Evolutionary conservation across 2,329 filamentous ascomycete genomes (phyloP).

Genomic region (Teratosphaeria gauchensis): DNA sequence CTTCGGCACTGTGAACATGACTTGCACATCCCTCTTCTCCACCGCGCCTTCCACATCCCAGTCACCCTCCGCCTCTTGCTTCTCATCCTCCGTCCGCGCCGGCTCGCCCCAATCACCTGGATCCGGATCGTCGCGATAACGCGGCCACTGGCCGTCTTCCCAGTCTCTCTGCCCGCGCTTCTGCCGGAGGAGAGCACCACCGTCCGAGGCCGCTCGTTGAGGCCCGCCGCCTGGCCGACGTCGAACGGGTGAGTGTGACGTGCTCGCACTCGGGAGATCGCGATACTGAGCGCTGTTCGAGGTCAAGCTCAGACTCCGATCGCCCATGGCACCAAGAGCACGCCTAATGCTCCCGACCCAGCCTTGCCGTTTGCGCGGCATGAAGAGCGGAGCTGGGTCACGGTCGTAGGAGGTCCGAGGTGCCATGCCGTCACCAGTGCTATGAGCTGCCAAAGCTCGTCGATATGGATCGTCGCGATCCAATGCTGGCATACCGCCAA

Average conservation of each 20-base stretch:
- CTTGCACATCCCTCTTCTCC: conserved; percentile 38
- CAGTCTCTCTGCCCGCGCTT: conserved; percentile 35
- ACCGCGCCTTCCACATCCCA: conserved; percentile 44
- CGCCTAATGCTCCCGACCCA: conserved; percentile 26
- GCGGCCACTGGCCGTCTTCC: conserved; percentile 16
- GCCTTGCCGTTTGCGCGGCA: conserved; percentile 10
- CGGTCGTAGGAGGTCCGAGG: neutral
- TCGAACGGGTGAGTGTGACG: conserved; percentile 1
- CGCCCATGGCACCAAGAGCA: conserved; percentile 19
- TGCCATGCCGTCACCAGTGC: neutral
- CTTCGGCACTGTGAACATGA: conserved; percentile 88
- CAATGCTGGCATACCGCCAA: conserved; percentile 32
- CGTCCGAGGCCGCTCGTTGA: conserved; percentile 36
- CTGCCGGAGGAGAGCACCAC: conserved; percentile 24
- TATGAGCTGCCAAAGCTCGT: conserved; percentile 19
- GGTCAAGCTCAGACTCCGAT: conserved; percentile 21
- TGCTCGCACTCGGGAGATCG: conserved; percentile 18
- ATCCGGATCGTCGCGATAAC: conserved; percentile 24
- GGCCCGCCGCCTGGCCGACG: conserved; percentile 13
- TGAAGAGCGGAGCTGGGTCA: neutral
- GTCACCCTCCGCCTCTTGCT: conserved; percentile 30
- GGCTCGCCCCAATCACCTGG: conserved; percentile 27
- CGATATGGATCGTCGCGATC: conserved; percentile 26
- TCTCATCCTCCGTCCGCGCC: conserved; percentile 12
- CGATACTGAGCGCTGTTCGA: conserved; percentile 7